Evolutionary conservation across 129 eudicot genomes (phyloP).

Genomic region (Solidago caesia): DNA sequence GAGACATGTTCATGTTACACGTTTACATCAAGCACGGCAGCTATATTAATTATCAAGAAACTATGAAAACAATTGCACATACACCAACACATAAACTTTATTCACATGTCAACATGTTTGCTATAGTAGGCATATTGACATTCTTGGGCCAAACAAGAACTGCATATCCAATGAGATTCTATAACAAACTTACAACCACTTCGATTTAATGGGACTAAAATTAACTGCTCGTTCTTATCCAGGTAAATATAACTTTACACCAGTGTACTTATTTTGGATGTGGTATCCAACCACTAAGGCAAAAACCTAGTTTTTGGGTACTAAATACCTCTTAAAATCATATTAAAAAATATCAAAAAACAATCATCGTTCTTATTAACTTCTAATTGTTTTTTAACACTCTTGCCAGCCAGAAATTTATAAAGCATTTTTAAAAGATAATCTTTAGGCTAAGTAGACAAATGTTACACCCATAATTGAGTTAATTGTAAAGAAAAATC

Average conservation of each 20-base stretch:
- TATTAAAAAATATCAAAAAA: background rate
- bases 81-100: slow-evolving; percentile 2
- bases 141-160: slow-evolving; percentile 13
- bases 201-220: too few species aligned
- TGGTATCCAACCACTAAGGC: too few species aligned
- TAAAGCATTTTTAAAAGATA: background rate
- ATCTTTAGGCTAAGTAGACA: too few species aligned
- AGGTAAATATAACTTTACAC: background rate
- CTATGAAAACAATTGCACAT: background rate
- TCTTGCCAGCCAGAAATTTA: background rate
- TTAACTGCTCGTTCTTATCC: background rate
- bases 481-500: too few species aligned
- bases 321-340: background rate
- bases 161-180: background rate
- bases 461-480: too few species aligned
- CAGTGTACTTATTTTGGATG: background rate
- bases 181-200: background rate
- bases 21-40: background rate
- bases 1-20: background rate
- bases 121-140: background rate
- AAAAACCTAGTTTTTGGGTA: background rate
- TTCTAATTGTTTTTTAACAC: background rate
- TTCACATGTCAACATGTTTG: slow-evolving; percentile 9
- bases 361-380: background rate
- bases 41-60: background rate